Evolutionary conservation across 1,284 basidiomycete genomes (phyloP), one percentile per base, ranked within the genome.

Genomic region (Cyathus olla): DNA sequence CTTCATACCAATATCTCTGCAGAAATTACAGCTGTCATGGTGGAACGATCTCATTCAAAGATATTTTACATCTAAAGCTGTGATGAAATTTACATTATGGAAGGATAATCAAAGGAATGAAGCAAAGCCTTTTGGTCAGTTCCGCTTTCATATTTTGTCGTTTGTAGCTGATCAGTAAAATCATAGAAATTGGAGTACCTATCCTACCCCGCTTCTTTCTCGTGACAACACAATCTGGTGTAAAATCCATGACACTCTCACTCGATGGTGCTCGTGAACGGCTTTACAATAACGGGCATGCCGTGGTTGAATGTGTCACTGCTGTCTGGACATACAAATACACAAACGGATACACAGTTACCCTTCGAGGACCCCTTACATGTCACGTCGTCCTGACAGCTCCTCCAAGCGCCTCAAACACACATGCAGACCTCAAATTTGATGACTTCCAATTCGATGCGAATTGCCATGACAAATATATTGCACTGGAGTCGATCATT

Each of bases 171-270:
- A 46, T 21, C 6, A 21, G 19, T 60, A 65, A 61, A 56, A 27
- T 55, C 61, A 52, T 72, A 94, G 93, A 93, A 77, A 91, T 94
- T 61, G 87, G 87, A 52, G 85, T 88, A 49, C 88, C 90, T 26
- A 92, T 94, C 60, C 80, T 94, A 31, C 89, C 92, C n/a, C 88
- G 92, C 39, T 93, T 94, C 76, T 93, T 94, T 78, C 85, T 93
- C 29, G 90, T 93, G 26, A 93, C 91, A 0, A 89, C 88, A 3
- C 90, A 93, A 71, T 92, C 93, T 4, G 93, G 93, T 21, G 92
- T 94, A 55, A 89, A 88, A 64, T 89, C 90, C 15, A 93, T 94
- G 91, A 84, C 87, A 19, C 75, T 94, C 24, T 85, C 86, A 4
- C 79, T 94, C 19, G 90, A 93, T 66, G 90, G 90, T 40, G 90